Evolutionary conservation across 2,329 filamentous ascomycete species (phyloP), one percentile per base, ranked within the genome.

Genomic region (Fusarium cyanostomum): DNA sequence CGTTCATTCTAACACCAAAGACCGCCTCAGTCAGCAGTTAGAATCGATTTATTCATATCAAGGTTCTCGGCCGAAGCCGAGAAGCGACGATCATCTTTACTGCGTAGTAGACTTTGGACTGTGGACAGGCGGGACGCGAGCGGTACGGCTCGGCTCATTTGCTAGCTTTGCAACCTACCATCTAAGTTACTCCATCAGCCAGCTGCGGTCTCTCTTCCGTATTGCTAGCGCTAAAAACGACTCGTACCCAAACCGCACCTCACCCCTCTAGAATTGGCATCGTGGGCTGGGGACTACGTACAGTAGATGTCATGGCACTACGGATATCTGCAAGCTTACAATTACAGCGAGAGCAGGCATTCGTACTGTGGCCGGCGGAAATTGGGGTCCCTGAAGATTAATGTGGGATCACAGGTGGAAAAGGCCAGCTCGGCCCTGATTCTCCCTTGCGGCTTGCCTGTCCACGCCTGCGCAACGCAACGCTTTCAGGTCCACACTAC

Each of bases 141-240:
- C 59, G 62, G 62, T 66, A 63, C 67, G 63, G 67, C 67, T 70
- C 62, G 66, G 57, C 54, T 64, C 67, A 56, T 61, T 44, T 66
- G 16, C 56, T 67, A 66, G 59, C 59, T 59, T 54, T 64, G 55
- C 56, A 64, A 52, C 62, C 54, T 66, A 35, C 62, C 52, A 48
- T 43, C 54, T 27, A 34, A 45, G 38, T 30, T 33, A 42, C 52
- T 39, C 59, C 65, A 53, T 55, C 49, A 52, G 52, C 39, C 52
- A 56, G 52, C 53, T 61, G 59, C 52, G 57, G 61, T 66, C 42
- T 16, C 8, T 54, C 44, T 35, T 7, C 44, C 44, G 57, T 48
- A 63, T 41, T 41, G 28, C 58, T 59, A 61, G 34, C 38, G 50
- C 38, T 16, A 37, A 57, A 52, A 44, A 28, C 39, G 27, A 37